Percentiles rank a stretch among this genome's conserved stretches.
These are phyloP conservation scores for Aurifilum marmelostoma DNA, from an alignment of 2,329 filamentous ascomycete genomes.

Conservation along the genomic window DNA sequence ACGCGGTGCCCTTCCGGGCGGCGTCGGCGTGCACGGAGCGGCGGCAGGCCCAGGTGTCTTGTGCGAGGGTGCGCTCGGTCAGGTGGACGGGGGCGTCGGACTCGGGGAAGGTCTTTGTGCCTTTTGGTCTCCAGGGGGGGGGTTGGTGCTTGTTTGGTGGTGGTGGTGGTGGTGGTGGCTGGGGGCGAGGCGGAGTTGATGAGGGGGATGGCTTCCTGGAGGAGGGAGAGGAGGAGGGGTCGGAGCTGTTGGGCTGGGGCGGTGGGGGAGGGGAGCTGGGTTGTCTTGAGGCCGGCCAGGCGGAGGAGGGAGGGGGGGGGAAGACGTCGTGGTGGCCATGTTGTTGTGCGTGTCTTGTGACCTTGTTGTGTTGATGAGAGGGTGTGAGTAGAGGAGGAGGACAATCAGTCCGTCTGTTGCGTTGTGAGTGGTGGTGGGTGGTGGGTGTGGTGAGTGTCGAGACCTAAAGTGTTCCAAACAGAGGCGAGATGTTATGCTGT, in stretches of 20 bases:
- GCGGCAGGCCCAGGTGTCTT: slow-evolving; percentile 66
- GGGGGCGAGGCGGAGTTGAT: slow-evolving; percentile 55
- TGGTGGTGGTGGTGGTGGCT: too few relatives aligned
- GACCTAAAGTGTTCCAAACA: too few relatives aligned
- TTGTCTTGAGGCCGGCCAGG: slow-evolving; percentile 54
- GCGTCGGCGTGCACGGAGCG: slow-evolving; percentile 63
- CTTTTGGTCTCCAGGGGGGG: slow-evolving; percentile 44
- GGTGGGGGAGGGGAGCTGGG: slow-evolving; percentile 49
- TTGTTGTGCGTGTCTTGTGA: background rate
- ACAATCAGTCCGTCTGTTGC: too few relatives aligned
- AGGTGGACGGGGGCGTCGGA: slow-evolving; percentile 57
- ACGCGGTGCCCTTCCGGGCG: slow-evolving; percentile 55
- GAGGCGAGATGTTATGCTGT: too few relatives aligned
- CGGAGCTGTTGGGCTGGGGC: slow-evolving; percentile 48
- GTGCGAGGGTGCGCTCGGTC: slow-evolving; percentile 52
- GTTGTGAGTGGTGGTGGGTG: too few relatives aligned
- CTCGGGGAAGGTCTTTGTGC: slow-evolving; percentile 50
- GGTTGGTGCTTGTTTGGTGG: background rate
- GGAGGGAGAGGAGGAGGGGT: slow-evolving; percentile 54
- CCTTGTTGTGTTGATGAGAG: background rate
- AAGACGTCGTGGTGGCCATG: background rate
- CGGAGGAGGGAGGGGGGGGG: slow-evolving; percentile 45
- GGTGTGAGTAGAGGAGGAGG: too few relatives aligned
- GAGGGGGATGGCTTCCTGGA: slow-evolving; percentile 64
- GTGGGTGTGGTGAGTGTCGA: too few relatives aligned